These are phyloP conservation scores for Alternaria viburni DNA, from an alignment of 2,329 filamentous ascomycete genomes.

Conservation along the genomic window DNA sequence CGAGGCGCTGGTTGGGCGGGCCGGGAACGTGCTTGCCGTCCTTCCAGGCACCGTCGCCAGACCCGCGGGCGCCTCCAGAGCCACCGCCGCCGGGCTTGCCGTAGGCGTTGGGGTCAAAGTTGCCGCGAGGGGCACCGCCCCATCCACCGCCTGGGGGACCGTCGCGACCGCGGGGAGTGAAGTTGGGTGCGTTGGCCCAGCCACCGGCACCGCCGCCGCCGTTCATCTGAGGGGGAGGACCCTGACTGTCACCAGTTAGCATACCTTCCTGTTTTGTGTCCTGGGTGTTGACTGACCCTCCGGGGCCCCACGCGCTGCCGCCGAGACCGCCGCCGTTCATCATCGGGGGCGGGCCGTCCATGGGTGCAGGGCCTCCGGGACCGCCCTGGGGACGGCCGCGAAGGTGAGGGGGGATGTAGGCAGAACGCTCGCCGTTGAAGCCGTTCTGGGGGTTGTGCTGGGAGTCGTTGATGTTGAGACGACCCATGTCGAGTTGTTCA, in stretches of 20 bases:
- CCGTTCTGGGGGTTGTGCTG: conserved; percentile 62
- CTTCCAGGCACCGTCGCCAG: conserved; percentile 94
- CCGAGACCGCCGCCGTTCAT: conserved; percentile 64
- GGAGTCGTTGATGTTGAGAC: conserved; percentile 72
- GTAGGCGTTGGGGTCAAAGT: conserved; percentile 70
- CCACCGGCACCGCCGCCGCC: conserved; percentile 67
- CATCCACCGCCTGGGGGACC: conserved; percentile 44
- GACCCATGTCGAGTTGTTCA: conserved; percentile 78
- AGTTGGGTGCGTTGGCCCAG: conserved; percentile 65
- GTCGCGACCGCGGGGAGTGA: conserved; percentile 57
- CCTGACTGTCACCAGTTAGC: conserved; percentile 37
- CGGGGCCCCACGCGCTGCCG: conserved; percentile 66
- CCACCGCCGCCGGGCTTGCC: conserved; percentile 61
- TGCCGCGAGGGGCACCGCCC: conserved; percentile 49
- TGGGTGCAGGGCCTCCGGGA: conserved; percentile 48
- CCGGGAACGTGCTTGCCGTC: conserved; percentile 96
- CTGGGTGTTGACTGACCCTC: conserved; percentile 29
- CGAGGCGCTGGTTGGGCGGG: conserved; percentile 82
- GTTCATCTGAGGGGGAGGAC: conserved; percentile 51
- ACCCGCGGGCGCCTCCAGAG: conserved; percentile 70
- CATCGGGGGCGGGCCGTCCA: conserved; percentile 49
- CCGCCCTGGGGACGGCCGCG: conserved; percentile 54
- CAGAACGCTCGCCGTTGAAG: conserved; percentile 65
- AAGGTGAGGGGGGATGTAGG: conserved; percentile 87
- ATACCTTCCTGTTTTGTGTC: neutral